Evolutionary conservation across 2,329 filamentous ascomycete species (phyloP).

Genomic region (Neonectria neomacrospora): DNA sequence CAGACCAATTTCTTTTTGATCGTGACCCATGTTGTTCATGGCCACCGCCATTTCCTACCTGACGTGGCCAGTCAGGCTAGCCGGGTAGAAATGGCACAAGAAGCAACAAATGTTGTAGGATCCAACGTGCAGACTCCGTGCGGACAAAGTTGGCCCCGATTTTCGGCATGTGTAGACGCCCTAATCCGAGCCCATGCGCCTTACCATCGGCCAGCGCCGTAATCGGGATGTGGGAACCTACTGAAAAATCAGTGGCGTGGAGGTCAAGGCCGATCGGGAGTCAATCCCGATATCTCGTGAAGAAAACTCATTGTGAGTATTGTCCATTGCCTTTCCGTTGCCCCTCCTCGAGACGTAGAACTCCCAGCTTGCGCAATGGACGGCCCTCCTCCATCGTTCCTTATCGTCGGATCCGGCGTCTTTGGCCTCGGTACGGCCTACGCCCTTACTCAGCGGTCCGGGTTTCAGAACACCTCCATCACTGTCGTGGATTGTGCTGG

Average conservation of each 20-base stretch:
- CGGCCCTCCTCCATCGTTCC: constrained; percentile 60
- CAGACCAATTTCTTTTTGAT: background rate
- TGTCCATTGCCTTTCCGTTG: constrained; percentile 21
- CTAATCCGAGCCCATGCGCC: constrained; percentile 27
- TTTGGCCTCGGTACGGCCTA: constrained; percentile 73
- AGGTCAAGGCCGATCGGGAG: constrained; percentile 8
- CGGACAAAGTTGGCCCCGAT: constrained; percentile 33
- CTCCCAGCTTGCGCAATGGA: constrained; percentile 43
- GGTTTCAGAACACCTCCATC: constrained; percentile 64
- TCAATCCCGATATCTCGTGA: constrained; percentile 1
- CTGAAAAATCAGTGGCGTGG: constrained; percentile 31
- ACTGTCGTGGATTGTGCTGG: constrained; percentile 68
- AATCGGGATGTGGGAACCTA: constrained; percentile 39
- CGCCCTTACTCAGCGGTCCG: constrained; percentile 72
- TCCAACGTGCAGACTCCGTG: background rate
- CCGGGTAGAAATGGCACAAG: constrained; percentile 22
- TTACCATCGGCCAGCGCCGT: constrained; percentile 38
- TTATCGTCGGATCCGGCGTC: constrained; percentile 76
- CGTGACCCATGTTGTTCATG: background rate
- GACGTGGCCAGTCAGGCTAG: constrained; percentile 1
- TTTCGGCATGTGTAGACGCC: constrained; percentile 29
- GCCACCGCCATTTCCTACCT: background rate
- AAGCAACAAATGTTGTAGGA: background rate
- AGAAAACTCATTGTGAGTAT: constrained; percentile 5
- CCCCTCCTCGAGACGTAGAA: constrained; percentile 21